phyloP scores from a whole-genome alignment of 192 early-diverging fungal genomes.

The Coemansia sp. region DNA sequence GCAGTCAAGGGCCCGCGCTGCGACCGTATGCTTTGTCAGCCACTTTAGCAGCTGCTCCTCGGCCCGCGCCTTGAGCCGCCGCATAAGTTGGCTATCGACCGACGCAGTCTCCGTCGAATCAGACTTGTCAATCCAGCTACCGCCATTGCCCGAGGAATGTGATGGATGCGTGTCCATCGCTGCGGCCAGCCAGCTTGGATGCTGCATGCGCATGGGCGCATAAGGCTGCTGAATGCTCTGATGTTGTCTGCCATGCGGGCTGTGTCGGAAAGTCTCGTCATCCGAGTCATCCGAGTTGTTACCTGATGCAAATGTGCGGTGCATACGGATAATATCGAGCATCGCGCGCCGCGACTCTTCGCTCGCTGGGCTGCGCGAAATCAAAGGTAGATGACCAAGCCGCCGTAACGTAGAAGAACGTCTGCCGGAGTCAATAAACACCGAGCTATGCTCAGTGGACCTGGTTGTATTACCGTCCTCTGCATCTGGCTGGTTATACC shows the following conservation, averaged over 20 bases:
- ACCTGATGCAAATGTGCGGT: constrained; percentile 6
- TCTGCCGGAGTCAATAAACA: not conserved
- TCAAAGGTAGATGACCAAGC: constrained; percentile 5
- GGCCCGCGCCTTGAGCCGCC: constrained; percentile 10
- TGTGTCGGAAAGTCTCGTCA: not conserved
- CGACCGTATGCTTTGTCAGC: constrained; percentile 35
- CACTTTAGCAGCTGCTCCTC: constrained; percentile 24
- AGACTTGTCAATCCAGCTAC: constrained; percentile 15
- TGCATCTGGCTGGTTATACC: constrained; percentile 45
- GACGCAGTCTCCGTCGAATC: constrained; percentile 9
- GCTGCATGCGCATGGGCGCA: constrained; percentile 4
- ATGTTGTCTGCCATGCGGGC: constrained; percentile 1
- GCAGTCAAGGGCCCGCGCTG: constrained; percentile 26
- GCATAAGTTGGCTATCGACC: constrained; percentile 4
- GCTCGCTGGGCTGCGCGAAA: constrained; percentile 4
- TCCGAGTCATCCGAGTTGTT: constrained; percentile 22
- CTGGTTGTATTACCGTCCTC: not conserved
- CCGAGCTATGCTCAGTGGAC: not conserved
- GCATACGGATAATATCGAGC: constrained; percentile 30
- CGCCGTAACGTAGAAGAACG: constrained; percentile 5
- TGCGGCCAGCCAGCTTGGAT: constrained; percentile 17
- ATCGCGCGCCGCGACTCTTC: constrained; percentile 33
- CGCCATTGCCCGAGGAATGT: no score
- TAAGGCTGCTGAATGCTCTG: constrained; percentile 2
- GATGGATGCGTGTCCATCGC: not conserved